Evolutionary conservation across 2,329 filamentous ascomycete genomes (phyloP), one percentile per base, ranked within the genome.

Genomic region (Pseudogymnoascus sp.): DNA sequence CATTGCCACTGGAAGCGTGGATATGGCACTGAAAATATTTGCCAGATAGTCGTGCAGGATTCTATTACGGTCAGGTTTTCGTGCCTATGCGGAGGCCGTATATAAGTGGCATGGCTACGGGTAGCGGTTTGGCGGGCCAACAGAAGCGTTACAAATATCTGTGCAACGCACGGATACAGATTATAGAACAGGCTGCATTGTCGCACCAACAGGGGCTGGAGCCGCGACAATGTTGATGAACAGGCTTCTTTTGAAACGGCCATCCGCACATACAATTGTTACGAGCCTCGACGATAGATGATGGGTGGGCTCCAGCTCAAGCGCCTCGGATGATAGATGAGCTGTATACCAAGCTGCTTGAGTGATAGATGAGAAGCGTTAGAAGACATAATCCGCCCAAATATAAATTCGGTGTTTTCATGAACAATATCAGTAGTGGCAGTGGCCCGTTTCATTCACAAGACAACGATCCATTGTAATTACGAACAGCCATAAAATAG

Each of bases 1-100:
- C 18, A 88, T 96, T 70, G 92, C 91, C 7, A 95, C 91, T 3
- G 91, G 90, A 40, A 90, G 91, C 73, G 90, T 96, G 64, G 91
- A 96, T 77, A 78, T 87, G 72, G 90, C 86, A 68, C 84, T 95
- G 66, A 82, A 89, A 69, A 84, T 95, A 62, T 95, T 93, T 77
- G 90, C 90, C 5, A 33, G 50, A 33, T 56, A 56, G n/a, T 16
- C 2, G n/a, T 3, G 50, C 50, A 33, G 11, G 23, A 50, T 28
- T 25, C 28, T 14, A 12, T 11, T 21, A 44, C 14, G 40, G 18
- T 6, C 40, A 44, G 18, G 40, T 44, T 14, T 2, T 44, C 18
- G 40, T 47, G 11, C 12, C 8, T 56, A 18, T 33, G n/a, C 7
- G 6, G 47, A 28, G 10, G 25, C 47, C 25, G 18, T 53, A 16